These are phyloP conservation scores for Strobilomyces dryophilus DNA, from an alignment of 768 basidiomycete species.

Conservation along the genomic window DNA sequence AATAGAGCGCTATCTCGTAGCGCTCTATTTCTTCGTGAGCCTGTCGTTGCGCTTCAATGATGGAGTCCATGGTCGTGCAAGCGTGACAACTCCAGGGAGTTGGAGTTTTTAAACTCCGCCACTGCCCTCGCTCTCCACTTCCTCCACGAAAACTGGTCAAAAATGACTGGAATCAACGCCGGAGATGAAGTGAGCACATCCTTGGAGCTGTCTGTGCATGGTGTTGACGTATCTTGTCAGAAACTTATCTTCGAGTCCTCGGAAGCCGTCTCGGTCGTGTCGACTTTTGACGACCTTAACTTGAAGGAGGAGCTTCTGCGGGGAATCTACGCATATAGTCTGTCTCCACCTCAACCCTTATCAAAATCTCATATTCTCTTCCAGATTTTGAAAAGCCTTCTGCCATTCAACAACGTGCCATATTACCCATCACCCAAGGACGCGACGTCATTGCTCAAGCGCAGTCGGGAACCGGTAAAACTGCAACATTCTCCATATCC, in stretches of 20 bases:
- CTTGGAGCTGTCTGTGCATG: slow-evolving; percentile 6
- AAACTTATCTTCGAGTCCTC: slow-evolving; percentile 97
- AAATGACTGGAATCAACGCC: slow-evolving; percentile 78
- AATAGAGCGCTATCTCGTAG: slow-evolving; percentile 82
- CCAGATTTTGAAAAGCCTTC: slow-evolving; percentile 96
- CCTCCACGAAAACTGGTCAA: slow-evolving; percentile 34
- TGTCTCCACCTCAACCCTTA: slow-evolving; percentile 22
- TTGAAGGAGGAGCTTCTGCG: slow-evolving; percentile 94
- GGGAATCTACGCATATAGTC: slow-evolving; percentile 98
- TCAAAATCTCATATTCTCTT: slow-evolving; percentile 1
- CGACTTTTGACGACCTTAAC: slow-evolving; percentile 85
- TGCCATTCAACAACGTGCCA: slow-evolving; percentile 97
- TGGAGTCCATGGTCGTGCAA: slow-evolving; percentile 70
- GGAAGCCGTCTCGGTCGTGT: slow-evolving; percentile 84
- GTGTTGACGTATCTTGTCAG: slow-evolving; percentile 30
- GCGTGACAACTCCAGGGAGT: background rate
- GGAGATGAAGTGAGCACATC: slow-evolving; percentile 71
- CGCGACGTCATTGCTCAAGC: slow-evolving; percentile 99
- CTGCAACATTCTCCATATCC: slow-evolving; percentile 96
- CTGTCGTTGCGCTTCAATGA: slow-evolving; percentile 91
- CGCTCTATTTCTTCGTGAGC: slow-evolving; percentile 95
- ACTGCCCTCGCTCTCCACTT: slow-evolving; percentile 24
- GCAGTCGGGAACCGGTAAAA: slow-evolving; percentile 99
- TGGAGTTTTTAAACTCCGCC: slow-evolving; percentile 54
- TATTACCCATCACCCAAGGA: slow-evolving; percentile 91